These are phyloP conservation scores for Fusarium mangiferae DNA, from an alignment of 2,329 filamentous ascomycete species.

Conservation along the genomic window DNA sequence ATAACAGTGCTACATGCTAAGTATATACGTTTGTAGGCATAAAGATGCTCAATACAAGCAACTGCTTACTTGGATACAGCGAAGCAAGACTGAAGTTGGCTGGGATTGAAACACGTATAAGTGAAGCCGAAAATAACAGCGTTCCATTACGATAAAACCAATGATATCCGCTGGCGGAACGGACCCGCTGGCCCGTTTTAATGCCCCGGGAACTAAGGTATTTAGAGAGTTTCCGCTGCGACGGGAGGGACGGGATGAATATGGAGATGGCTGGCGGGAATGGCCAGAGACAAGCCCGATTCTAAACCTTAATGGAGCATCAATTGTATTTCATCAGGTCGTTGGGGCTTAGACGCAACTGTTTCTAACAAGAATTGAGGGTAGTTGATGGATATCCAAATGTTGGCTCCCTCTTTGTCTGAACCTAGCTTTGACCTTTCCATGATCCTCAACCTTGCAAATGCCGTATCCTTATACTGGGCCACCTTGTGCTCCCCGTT, in stretches of 20 bases:
- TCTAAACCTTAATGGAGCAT: constrained; percentile 1
- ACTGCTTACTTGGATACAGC: neutral
- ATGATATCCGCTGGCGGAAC: constrained; percentile 23
- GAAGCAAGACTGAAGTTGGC: neutral
- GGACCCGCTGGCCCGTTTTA: neutral
- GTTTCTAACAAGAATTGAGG: neutral
- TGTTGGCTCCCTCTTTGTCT: constrained; percentile 23
- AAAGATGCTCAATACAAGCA: neutral
- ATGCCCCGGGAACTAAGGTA: constrained; percentile 20
- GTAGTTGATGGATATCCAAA: neutral
- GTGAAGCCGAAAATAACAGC: neutral
- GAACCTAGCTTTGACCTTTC: constrained; percentile 9
- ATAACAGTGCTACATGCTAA: neutral
- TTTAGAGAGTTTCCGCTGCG: constrained; percentile 18
- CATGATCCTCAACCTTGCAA: constrained; percentile 19
- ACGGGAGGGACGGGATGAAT: constrained; percentile 1
- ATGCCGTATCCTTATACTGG: neutral
- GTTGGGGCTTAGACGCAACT: neutral
- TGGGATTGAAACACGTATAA: neutral
- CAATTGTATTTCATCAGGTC: neutral
- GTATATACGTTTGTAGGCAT: neutral
- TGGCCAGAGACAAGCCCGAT: neutral
- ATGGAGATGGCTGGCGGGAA: constrained; percentile 18
- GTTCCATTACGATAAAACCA: constrained; percentile 16
- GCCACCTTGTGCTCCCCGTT: constrained; percentile 18